phyloP scores from a whole-genome alignment of 768 basidiomycete species.

The Psilocybe tampanensis region DNA sequence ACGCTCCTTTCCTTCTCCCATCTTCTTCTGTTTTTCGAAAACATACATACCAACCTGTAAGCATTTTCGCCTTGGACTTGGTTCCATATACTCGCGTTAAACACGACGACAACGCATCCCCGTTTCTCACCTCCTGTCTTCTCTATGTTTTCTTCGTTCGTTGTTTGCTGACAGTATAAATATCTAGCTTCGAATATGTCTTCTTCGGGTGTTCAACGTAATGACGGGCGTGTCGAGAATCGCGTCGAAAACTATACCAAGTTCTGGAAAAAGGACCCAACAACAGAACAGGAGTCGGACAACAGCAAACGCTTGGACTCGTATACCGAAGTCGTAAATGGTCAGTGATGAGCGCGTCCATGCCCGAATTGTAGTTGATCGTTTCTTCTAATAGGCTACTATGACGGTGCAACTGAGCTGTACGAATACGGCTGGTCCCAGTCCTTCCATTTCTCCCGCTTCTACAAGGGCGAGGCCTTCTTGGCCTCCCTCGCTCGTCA shows the following conservation, averaged over 20 bases:
- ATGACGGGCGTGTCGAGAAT: conserved; percentile 61
- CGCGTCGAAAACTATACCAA: conserved; percentile 86
- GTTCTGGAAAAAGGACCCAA: conserved; percentile 88
- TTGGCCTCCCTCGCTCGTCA: conserved; percentile 83
- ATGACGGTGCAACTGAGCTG: conserved; percentile 93
- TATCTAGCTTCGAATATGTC: conserved; percentile 21
- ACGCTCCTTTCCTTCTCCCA: conserved; percentile 4
- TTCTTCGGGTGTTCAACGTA: conserved; percentile 21
- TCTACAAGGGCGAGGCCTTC: conserved; percentile 89
- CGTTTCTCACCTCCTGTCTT: not conserved
- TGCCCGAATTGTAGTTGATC: not conserved
- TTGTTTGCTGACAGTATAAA: not conserved
- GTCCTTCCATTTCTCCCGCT: conserved; percentile 96
- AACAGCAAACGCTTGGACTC: conserved; percentile 74
- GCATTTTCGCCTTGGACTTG: not conserved
- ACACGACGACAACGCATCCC: not conserved
- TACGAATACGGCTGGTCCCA: conserved; percentile 94
- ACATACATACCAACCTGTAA: conserved; percentile 5
- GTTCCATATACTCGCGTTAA: not conserved
- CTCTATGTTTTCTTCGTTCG: not conserved
- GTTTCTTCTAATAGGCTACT: conserved; percentile 66
- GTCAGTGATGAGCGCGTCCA: conserved; percentile 39
- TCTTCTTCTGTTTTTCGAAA: conserved; percentile 10
- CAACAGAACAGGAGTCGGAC: conserved; percentile 64
- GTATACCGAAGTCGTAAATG: conserved; percentile 95